These are phyloP conservation scores for Whalleya microplaca DNA, from an alignment of 2,329 filamentous ascomycete species.

Conservation along the genomic window DNA sequence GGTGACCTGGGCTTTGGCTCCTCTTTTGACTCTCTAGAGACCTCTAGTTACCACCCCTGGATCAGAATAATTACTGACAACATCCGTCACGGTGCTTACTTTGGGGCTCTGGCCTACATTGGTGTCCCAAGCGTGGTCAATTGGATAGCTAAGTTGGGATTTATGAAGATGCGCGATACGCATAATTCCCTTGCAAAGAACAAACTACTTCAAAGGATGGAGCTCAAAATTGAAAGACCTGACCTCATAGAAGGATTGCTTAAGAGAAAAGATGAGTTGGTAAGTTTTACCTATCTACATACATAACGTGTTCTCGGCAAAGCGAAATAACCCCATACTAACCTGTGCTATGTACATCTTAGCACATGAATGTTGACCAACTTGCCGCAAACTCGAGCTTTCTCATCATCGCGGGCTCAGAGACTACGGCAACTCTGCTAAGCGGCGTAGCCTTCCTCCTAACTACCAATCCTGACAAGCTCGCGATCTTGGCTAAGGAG, in stretches of 20 bases:
- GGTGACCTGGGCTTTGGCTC: slow-evolving; percentile 25
- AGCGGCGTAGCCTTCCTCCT: slow-evolving; percentile 40
- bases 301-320: background rate
- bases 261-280: slow-evolving; percentile 26
- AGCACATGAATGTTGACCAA: slow-evolving; percentile 6
- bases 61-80: slow-evolving; percentile 14
- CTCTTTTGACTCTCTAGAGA: slow-evolving; percentile 23
- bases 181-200: background rate
- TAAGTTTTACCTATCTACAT: background rate
- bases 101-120: slow-evolving; percentile 1
- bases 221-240: slow-evolving; percentile 22
- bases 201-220: slow-evolving; percentile 28
- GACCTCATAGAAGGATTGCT: slow-evolving; percentile 35
- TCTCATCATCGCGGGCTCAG: slow-evolving; percentile 24
- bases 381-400: slow-evolving; percentile 10
- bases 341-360: too few species aligned
- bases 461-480: slow-evolving; percentile 32
- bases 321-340: background rate
- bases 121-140: slow-evolving; percentile 4
- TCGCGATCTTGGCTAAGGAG: slow-evolving; percentile 42
- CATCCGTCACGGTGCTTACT: slow-evolving; percentile 1
- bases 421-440: slow-evolving; percentile 26
- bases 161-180: slow-evolving; percentile 12
- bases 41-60: slow-evolving; percentile 25
- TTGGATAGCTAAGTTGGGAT: background rate